Conservation (phyloP, 257 asterid species). For the Fraxinus quadrangulata region DNA sequence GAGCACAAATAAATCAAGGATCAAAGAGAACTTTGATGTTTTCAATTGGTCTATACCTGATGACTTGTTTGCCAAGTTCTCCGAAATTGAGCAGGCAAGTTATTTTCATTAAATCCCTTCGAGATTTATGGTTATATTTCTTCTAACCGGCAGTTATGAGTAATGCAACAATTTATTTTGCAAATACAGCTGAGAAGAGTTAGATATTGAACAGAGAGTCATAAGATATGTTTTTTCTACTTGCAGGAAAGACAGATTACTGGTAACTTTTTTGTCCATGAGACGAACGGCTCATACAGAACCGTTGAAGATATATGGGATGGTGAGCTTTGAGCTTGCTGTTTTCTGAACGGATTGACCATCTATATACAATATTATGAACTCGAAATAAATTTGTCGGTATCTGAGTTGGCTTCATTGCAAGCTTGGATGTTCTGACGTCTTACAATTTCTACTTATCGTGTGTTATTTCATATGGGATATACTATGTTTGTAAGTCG, state of each 20-base stretch:
- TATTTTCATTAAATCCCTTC: neutral
- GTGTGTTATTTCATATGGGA: too few relatives aligned
- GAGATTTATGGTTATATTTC: too few relatives aligned
- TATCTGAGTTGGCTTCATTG: neutral
- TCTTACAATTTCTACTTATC: too few relatives aligned
- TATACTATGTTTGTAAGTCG: too few relatives aligned
- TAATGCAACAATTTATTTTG: too few relatives aligned
- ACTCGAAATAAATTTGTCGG: neutral
- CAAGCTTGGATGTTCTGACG: neutral
- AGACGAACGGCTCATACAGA: slow-evolving; percentile 61
- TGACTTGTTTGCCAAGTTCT: slow-evolving; percentile 42
- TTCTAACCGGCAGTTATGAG: too few relatives aligned
- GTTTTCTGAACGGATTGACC: neutral
- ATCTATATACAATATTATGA: neutral
- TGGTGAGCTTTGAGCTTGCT: slow-evolving; percentile 62
- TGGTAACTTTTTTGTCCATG: slow-evolving; percentile 55
- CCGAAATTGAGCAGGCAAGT: slow-evolving; percentile 49
- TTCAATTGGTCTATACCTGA: slow-evolving; percentile 47
- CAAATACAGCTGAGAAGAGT: too few relatives aligned
- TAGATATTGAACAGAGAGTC: too few relatives aligned
- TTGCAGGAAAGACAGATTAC: slow-evolving; percentile 67
- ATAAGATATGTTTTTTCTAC: neutral
- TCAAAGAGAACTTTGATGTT: slow-evolving; percentile 43
- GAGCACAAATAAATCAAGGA: slow-evolving; percentile 43
- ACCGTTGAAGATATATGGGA: slow-evolving; percentile 89